Percentiles rank a stretch among this genome's conserved stretches.
phyloP scores from a whole-genome alignment of 106 monocot genomes.

The Triglochin maritima region DNA sequence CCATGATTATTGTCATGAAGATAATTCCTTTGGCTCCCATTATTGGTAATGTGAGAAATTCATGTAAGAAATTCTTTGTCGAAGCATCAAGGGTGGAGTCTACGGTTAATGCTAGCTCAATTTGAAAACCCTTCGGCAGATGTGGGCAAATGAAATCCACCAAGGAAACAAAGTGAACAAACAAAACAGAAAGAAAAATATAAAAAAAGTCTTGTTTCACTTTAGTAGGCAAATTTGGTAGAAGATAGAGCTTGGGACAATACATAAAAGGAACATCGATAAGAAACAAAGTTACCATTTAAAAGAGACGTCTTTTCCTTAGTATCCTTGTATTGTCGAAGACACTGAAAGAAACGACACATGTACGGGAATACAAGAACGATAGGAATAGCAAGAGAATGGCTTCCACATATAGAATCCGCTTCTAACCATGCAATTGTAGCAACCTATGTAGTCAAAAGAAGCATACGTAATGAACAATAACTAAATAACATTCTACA shows the following conservation, averaged over 20 bases:
- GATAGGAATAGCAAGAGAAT: constrained; percentile 78
- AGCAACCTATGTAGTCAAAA: constrained; percentile 53
- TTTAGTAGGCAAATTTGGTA: too few species aligned
- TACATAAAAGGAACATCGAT: neutral
- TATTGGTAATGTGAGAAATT: too few species aligned
- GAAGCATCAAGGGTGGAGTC: too few species aligned
- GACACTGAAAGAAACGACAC: constrained; percentile 85
- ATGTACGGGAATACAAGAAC: constrained; percentile 88
- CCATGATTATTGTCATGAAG: too few species aligned
- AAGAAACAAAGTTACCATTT: constrained; percentile 40
- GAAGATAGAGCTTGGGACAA: too few species aligned
- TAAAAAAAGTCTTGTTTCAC: neutral
- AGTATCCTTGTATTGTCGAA: constrained; percentile 88
- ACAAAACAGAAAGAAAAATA: neutral
- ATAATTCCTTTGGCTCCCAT: too few species aligned
- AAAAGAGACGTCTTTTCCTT: constrained; percentile 81
- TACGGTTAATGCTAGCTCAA: too few species aligned
- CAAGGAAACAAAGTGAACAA: too few species aligned
- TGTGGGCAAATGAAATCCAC: too few species aligned
- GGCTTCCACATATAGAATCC: constrained; percentile 95
- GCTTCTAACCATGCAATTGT: constrained; percentile 99
- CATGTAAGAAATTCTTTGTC: too few species aligned
- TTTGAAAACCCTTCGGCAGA: too few species aligned
- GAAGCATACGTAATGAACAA: neutral
- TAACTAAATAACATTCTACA: neutral